Base-by-base conservation (phyloP, 148 eudicot species). In the Silene uniflora region DNA sequence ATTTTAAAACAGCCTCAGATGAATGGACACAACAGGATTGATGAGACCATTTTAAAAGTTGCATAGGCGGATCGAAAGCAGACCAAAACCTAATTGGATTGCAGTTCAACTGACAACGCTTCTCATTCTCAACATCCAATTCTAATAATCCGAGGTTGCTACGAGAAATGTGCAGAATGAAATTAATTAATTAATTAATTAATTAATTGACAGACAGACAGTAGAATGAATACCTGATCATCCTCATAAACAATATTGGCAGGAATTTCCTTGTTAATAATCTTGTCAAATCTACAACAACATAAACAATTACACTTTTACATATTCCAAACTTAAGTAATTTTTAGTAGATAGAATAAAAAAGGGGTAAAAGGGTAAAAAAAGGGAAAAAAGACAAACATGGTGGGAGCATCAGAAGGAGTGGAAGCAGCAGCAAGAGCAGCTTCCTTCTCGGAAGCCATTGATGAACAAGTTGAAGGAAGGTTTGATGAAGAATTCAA, bases 211-310 rank as follows among this genome's bases (percentile, higher is more conserved):
- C 32, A 29, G 4, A 29, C n/a, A n/a, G 35, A 39, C 22, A 59
- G 21, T 32, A 25, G 64, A 3, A 47, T 69, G 49, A 67, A 22
- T 83, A 93, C 97, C 96, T 88, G 76, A 23, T 93, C 98, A 75
- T 93, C 94, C 83, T 93, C 98, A 35, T 81, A 93, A 71, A 93
- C 98, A 39, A 93, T 78, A 73, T 79, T 87, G n/a, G 94, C 85
- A 55, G 98, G 97, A 73, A 93, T 93, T 84, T 93, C 93, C 88
- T 89, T 93, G 84, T 86, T 91, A 82, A 93, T 89, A 67, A 93
- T 93, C 84, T 93, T 93, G 83, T 93, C 98, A 85, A 93, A 93
- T 86, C 98, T 93, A 87, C 82, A 86, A 6, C 81, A 79, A 69
- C 6, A 32, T 0, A 32, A 69, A 23, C 44, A 73, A 21, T 54